phyloP scores from a whole-genome alignment of 768 basidiomycete species.

The Rhizopogon sp. region DNA sequence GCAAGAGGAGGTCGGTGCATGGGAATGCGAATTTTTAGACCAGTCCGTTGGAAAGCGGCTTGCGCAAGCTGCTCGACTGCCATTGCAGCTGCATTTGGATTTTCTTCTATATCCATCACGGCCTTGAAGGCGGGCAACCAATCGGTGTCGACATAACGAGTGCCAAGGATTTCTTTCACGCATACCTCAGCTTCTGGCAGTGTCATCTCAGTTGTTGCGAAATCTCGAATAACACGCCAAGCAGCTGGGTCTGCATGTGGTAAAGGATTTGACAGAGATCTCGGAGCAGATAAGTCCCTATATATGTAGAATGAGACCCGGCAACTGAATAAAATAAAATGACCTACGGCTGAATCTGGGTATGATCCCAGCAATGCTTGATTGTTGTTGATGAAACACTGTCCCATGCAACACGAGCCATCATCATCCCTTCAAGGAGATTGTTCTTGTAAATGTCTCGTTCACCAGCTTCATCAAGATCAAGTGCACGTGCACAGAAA shows the following conservation, averaged over 20 bases:
- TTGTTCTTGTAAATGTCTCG: too few relatives aligned
- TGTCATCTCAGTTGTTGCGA: conserved; percentile 10
- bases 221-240: conserved; percentile 6
- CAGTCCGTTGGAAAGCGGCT: background rate
- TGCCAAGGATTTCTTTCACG: conserved; percentile 7
- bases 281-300: too few relatives aligned
- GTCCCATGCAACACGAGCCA: too few relatives aligned
- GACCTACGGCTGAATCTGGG: too few relatives aligned
- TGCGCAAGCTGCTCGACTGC: background rate
- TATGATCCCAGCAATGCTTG: too few relatives aligned
- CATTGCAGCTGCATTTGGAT: background rate
- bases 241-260: conserved; percentile 1
- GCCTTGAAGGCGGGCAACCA: conserved; percentile 4
- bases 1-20: background rate
- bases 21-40: background rate
- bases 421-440: too few relatives aligned
- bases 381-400: too few relatives aligned
- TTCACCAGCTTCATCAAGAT: too few relatives aligned
- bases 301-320: too few relatives aligned
- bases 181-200: conserved; percentile 8
- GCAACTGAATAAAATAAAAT: too few relatives aligned
- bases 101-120: conserved; percentile 6
- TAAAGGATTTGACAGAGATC: too few relatives aligned
- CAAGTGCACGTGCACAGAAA: too few relatives aligned
- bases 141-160: background rate